These are phyloP conservation scores for Phytophthora pluvialis DNA, from an alignment of 352 stramenopile species.

Conservation along the genomic window DNA sequence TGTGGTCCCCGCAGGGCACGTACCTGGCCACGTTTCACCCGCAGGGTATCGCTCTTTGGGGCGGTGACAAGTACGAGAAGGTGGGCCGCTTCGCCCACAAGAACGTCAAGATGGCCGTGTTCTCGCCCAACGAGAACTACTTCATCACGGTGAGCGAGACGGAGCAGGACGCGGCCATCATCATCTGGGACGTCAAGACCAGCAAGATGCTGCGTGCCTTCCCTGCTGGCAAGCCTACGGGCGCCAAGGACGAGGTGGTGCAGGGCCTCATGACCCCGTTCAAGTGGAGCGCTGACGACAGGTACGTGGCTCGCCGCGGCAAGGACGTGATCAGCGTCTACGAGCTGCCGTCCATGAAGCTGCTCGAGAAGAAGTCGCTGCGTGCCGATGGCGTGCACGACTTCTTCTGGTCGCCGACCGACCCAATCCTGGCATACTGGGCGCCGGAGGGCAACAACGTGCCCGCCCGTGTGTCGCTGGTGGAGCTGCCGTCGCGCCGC, in stretches of 20 bases:
- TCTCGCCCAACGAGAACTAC: constrained; percentile 97
- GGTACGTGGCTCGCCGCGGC: constrained; percentile 95
- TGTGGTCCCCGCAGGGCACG: constrained; percentile 97
- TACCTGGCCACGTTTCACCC: constrained; percentile 98
- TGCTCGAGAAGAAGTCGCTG: constrained; percentile 98
- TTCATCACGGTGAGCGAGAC: constrained; percentile 96
- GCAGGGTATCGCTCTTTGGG: constrained; percentile 98
- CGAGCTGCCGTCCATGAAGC: constrained; percentile 96
- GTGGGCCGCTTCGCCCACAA: constrained; percentile 96
- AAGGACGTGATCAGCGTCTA: constrained; percentile 95
- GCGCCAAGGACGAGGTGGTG: constrained; percentile 75
- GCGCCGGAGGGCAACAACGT: constrained; percentile 94
- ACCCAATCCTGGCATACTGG: constrained; percentile 97
- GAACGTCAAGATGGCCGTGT: constrained; percentile 95
- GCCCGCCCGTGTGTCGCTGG: constrained; percentile 96
- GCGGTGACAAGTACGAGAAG: constrained; percentile 97
- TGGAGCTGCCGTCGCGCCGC: constrained; percentile 95
- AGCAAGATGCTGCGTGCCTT: constrained; percentile 88
- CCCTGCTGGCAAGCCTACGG: constrained; percentile 77
- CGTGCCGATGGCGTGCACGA: constrained; percentile 95
- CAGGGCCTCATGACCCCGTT: constrained; percentile 88
- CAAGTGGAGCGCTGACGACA: constrained; percentile 97
- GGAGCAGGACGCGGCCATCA: constrained; percentile 94
- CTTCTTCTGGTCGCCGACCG: constrained; percentile 98
- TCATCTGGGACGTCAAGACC: constrained; percentile 96